Base-by-base conservation (phyloP, 2,329 filamentous ascomycete genomes). In the Aspergillus sp. region DNA sequence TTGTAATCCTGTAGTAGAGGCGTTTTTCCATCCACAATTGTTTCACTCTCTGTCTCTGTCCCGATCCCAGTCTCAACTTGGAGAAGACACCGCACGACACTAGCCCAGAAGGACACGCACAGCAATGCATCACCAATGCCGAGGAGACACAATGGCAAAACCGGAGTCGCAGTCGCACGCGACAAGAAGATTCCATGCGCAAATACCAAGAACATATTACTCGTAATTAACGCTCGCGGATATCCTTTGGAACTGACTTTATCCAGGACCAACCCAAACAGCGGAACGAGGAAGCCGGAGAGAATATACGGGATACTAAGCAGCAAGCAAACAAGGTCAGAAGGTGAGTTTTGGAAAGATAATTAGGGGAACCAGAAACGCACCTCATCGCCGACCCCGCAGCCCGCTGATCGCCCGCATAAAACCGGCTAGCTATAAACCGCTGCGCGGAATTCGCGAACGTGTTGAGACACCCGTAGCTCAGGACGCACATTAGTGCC, bases 381-480 rank as follows among this genome's bases (percentile, higher is more conserved):
- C 49, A 55, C 52, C 52, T 46, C 35, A 57, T 21, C 4, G 44
- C 49, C 25, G 25, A 33, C 6, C 55, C 55, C 8, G 55, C 55
- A 11, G 41, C 31, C 4, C 21, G 39, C 15, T 57, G 55, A 15
- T 57, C 43, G 2, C 39, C 41, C 39, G 47, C 14, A 12, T 57
- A 57, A 25, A 52, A 57, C 6, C 35, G 33, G 6, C 11, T 12
- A 11, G 55, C 55, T 17, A 57, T 21, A 14, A 57, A 52, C n/a
- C 55, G 55, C 15, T 57, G 55, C 17, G 48, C 55, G 12, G 55
- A 57, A 25, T 57, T 57, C 14, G 48, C 33, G 49, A 57, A 57
- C 15, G 55, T 52, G 31, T 51, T 51, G 9, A 48, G 7, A 17
- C 41, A 46, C 39, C 48, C 48, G 21, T 57, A 57, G 48, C 48